Conservation (phyloP, 164 flowering plant species). For the Chloranthus sessilifolius region DNA sequence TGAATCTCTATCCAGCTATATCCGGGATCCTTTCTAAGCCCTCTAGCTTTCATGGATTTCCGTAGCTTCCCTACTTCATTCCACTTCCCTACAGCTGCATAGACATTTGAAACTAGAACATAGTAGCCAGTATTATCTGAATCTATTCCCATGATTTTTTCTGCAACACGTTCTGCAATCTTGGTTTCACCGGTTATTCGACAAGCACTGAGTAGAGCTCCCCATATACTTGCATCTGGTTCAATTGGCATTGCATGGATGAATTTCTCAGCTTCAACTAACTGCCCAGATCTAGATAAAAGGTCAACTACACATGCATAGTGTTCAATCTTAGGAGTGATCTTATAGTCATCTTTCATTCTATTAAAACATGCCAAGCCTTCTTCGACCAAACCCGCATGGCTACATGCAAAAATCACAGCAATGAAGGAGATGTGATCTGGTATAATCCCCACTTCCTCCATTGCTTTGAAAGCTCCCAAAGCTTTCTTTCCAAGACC, state of each 20-base stretch:
- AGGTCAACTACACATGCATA: constrained; percentile 50
- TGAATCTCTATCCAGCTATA: constrained; percentile 42
- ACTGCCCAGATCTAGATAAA: constrained; percentile 25
- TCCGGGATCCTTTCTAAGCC: constrained; percentile 39
- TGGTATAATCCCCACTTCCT: constrained; percentile 23
- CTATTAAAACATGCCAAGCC: constrained; percentile 26
- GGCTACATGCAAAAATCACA: constrained; percentile 42
- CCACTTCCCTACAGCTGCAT: constrained; percentile 43
- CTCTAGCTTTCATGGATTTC: constrained; percentile 27
- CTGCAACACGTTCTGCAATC: constrained; percentile 26
- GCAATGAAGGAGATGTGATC: constrained; percentile 38
- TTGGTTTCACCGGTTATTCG: constrained; percentile 18
- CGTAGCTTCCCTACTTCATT: constrained; percentile 29
- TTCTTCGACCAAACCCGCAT: constrained; percentile 38
- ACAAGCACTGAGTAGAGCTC: constrained; percentile 44
- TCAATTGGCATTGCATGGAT: constrained; percentile 35
- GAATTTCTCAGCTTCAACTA: constrained; percentile 33
- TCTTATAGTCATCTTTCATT: constrained; percentile 24
- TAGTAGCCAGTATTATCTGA: constrained; percentile 32
- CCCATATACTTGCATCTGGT: constrained; percentile 45
- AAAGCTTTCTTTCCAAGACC: constrained; percentile 41
- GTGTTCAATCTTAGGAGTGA: constrained; percentile 35
- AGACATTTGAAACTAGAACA: constrained; percentile 40
- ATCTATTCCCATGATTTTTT: constrained; percentile 21
- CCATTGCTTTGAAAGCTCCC: constrained; percentile 29